A percentile compares a stretch with the other conserved stretches of the same genome.
Conservation (phyloP, 139 green algal genomes). For the Chlamydomonas sphaeroides region DNA sequence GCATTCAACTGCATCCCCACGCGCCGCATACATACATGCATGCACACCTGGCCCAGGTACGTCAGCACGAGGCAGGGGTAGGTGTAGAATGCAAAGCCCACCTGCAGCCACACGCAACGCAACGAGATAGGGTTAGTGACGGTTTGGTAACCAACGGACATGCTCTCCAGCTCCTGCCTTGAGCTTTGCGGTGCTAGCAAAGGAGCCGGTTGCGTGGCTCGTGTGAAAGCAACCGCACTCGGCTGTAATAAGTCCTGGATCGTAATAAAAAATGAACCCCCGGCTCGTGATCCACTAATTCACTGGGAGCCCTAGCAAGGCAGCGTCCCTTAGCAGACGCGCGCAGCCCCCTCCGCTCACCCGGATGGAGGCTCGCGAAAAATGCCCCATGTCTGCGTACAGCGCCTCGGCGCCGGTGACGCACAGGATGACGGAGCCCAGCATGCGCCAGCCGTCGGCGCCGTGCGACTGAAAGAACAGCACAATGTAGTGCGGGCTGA, state of each 20-base stretch:
- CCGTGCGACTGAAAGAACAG: conserved; percentile 41
- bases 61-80: conserved; percentile 68
- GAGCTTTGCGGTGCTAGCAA: too few species aligned
- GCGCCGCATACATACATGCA: too few species aligned
- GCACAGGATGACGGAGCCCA: conserved; percentile 67
- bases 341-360: too few species aligned
- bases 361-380: conserved; percentile 49
- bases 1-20: too few species aligned
- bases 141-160: not conserved
- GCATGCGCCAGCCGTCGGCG: conserved; percentile 48
- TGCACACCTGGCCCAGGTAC: conserved; percentile 69
- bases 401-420: conserved; percentile 75
- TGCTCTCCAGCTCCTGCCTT: too few species aligned
- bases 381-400: conserved; percentile 76
- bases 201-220: not conserved
- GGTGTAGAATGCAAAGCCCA: conserved; percentile 29
- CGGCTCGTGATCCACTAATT: too few species aligned
- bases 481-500: conserved; percentile 38
- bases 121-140: not conserved
- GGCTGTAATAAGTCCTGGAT: too few species aligned
- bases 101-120: not conserved
- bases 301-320: too few species aligned
- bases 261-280: too few species aligned
- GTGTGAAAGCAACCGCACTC: too few species aligned
- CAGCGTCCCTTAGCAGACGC: too few species aligned